Evolutionary conservation across 257 asterid genomes (phyloP).

Genomic region (Verbascum thapsus): DNA sequence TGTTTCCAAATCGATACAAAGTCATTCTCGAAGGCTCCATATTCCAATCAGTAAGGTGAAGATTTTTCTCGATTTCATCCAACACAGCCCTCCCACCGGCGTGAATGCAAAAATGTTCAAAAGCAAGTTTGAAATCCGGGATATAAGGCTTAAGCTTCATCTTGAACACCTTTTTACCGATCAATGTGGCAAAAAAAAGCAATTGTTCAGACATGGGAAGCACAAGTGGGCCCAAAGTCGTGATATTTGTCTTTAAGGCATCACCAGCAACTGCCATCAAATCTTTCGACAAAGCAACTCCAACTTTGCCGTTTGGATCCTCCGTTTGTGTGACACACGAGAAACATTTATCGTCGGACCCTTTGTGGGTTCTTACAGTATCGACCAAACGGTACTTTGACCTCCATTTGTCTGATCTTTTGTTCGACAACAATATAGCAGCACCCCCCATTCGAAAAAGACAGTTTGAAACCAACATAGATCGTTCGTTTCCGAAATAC

Average conservation of each 20-base stretch:
- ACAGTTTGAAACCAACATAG: slow-evolving; percentile 42
- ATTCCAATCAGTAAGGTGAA: slow-evolving; percentile 37
- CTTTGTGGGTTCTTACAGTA: slow-evolving; percentile 39
- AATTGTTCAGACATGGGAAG: slow-evolving; percentile 31
- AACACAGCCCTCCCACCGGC: slow-evolving; percentile 37
- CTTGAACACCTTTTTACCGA: slow-evolving; percentile 29
- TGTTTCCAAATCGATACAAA: slow-evolving; percentile 37
- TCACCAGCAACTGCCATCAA: slow-evolving; percentile 42
- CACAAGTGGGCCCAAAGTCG: slow-evolving; percentile 28
- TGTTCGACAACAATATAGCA: slow-evolving; percentile 33
- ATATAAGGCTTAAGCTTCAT: slow-evolving; percentile 37
- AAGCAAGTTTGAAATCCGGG: slow-evolving; percentile 38
- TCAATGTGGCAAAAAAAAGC: slow-evolving; percentile 29
- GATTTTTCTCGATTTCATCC: slow-evolving; percentile 38
- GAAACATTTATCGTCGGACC: slow-evolving; percentile 39
- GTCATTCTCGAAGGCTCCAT: slow-evolving; percentile 46
- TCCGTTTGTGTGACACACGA: slow-evolving; percentile 35
- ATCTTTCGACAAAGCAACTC: slow-evolving; percentile 36
- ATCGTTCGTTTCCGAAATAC: slow-evolving; percentile 40
- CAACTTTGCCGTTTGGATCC: slow-evolving; percentile 37
- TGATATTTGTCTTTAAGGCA: slow-evolving; percentile 38
- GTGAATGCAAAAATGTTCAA: slow-evolving; percentile 41
- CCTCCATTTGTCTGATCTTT: slow-evolving; percentile 19
- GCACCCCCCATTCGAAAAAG: slow-evolving; percentile 41
- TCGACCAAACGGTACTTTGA: slow-evolving; percentile 37